Percentiles rank a stretch among this genome's conserved stretches.
These are phyloP conservation scores for Telfairia occidentalis DNA, from an alignment of 331 rosid genomes.

Conservation along the genomic window DNA sequence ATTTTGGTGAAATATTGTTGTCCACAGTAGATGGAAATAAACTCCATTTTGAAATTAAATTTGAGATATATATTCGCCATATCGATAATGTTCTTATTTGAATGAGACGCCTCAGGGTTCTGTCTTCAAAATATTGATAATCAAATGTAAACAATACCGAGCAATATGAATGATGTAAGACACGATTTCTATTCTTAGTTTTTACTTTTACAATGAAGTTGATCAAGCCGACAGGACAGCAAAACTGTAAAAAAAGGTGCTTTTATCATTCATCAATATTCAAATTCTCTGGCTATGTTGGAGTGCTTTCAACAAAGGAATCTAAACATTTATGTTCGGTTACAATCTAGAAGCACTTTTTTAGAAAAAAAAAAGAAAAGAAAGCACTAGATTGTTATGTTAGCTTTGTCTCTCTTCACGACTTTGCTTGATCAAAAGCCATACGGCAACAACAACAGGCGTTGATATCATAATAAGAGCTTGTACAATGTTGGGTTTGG, in stretches of 20 bases:
- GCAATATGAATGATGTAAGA: no score
- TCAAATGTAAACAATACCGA: no score
- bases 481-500: conserved; percentile 51
- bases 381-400: not conserved
- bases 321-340: no score
- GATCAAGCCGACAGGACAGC: not conserved
- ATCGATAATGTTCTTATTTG: no score
- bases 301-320: not conserved
- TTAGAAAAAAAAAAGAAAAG: not conserved
- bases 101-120: no score
- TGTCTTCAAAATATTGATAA: no score
- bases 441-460: conserved; percentile 45
- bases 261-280: not conserved
- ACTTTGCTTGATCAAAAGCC: conserved; percentile 52
- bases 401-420: conserved; percentile 17
- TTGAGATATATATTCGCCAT: not conserved
- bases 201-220: not conserved
- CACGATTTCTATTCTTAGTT: not conserved
- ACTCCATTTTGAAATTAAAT: not conserved
- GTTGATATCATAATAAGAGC: conserved; percentile 46
- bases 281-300: not conserved
- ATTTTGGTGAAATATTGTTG: not conserved
- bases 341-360: no score
- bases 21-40: not conserved
- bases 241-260: not conserved